These are phyloP conservation scores for Durio zibethinus DNA, from an alignment of 345 rosid genomes.

Conservation along the genomic window DNA sequence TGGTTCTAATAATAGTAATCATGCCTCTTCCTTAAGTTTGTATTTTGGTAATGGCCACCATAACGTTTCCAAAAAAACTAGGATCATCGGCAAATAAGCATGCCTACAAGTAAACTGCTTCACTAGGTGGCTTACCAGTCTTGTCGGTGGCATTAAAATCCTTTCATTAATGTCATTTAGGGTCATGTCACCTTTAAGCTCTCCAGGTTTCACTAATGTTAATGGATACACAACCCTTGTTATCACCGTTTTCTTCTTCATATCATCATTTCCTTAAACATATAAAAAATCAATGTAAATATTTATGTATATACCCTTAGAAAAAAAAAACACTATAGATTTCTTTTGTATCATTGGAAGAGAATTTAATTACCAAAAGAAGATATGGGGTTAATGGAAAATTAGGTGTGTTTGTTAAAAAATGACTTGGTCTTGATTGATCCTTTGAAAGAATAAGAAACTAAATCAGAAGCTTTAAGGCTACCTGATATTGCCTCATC, in stretches of 20 bases:
- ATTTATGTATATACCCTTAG: no score
- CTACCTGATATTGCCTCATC: constrained; percentile 28
- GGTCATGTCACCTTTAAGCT: constrained; percentile 70
- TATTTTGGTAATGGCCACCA: constrained; percentile 88
- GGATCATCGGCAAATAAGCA: constrained; percentile 55
- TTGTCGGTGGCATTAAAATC: constrained; percentile 73
- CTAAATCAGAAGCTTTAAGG: constrained; percentile 34
- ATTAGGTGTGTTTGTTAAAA: constrained; percentile 17
- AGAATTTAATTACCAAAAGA: constrained; percentile 27
- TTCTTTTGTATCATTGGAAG: not conserved
- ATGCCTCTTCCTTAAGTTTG: constrained; percentile 95
- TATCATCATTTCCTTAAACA: constrained; percentile 2
- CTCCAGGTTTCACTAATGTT: constrained; percentile 95
- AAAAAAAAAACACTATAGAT: not conserved
- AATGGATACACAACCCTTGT: constrained; percentile 81
- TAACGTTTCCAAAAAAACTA: constrained; percentile 88
- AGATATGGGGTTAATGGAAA: constrained; percentile 16
- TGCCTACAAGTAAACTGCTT: constrained; percentile 84
- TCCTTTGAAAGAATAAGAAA: constrained; percentile 44
- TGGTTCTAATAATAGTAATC: constrained; percentile 94
- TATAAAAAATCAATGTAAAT: not conserved
- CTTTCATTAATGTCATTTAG: constrained; percentile 79
- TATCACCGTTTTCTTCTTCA: constrained; percentile 39
- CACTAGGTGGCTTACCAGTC: constrained; percentile 90
- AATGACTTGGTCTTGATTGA: constrained; percentile 23